Percentiles rank a stretch among this genome's conserved stretches.
phyloP scores from a whole-genome alignment of 176 grass and related monocot genomes.

The Rhynchospora pubera region DNA sequence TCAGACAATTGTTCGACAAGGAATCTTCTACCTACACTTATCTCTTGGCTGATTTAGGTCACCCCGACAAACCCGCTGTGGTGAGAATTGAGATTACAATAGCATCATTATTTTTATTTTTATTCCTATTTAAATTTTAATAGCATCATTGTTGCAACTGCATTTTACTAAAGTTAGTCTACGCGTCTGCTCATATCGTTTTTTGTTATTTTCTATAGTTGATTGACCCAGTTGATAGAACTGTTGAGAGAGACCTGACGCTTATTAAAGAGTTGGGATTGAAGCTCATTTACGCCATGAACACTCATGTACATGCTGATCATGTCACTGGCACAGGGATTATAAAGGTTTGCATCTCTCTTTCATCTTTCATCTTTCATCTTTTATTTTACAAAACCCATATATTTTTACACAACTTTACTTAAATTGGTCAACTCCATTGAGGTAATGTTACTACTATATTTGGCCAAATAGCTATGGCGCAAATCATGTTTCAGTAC shows the following conservation, averaged over 20 bases:
- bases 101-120: background rate
- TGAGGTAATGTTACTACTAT: background rate
- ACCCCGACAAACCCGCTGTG: slow-evolving; percentile 77
- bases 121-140: too few relatives aligned
- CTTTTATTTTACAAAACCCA: background rate
- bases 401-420: background rate
- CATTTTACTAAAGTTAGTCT: background rate
- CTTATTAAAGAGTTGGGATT: slow-evolving; percentile 87
- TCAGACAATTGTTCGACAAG: slow-evolving; percentile 95
- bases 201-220: slow-evolving; percentile 39
- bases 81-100: slow-evolving; percentile 47
- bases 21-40: slow-evolving; percentile 93
- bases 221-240: slow-evolving; percentile 78
- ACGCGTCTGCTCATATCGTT: background rate
- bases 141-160: background rate
- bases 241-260: slow-evolving; percentile 69
- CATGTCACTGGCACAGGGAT: slow-evolving; percentile 84
- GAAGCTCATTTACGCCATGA: slow-evolving; percentile 90
- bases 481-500: background rate
- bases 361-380: background rate
- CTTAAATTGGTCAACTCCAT: background rate
- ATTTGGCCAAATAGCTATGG: background rate
- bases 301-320: slow-evolving; percentile 98
- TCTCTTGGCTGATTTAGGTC: slow-evolving; percentile 78
- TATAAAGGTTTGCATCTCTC: slow-evolving; percentile 51